Evolutionary conservation across 371 early-diverging fungal genomes (phyloP).

Genomic region (Zopfochytrium polystomum): DNA sequence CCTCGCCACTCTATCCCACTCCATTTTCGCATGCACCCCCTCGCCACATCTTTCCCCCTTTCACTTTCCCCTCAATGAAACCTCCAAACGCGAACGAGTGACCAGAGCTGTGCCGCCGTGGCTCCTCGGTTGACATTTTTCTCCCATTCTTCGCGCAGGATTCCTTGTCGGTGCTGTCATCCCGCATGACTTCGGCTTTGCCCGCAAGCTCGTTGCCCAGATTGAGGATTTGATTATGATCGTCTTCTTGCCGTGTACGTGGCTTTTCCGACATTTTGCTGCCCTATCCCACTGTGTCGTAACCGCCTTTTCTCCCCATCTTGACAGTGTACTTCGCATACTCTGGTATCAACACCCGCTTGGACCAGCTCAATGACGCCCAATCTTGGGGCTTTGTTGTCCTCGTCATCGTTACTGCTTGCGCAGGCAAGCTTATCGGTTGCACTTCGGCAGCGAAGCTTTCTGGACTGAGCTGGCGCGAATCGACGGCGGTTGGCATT

Average conservation of each 20-base stretch:
- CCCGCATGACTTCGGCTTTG: conserved; percentile 86
- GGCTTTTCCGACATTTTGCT: too few species aligned
- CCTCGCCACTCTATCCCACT: too few species aligned
- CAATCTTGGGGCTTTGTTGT: conserved; percentile 79
- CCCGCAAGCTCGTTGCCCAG: conserved; percentile 81
- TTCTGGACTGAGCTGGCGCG: conserved; percentile 70
- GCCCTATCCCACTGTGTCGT: too few species aligned
- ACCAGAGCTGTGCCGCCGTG: too few species aligned
- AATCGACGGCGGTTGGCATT: conserved; percentile 82
- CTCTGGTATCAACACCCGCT: conserved; percentile 85
- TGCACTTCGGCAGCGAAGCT: conserved; percentile 72
- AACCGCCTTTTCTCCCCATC: too few species aligned
- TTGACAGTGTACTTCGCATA: conserved; percentile 87
- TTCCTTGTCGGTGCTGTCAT: conserved; percentile 82
- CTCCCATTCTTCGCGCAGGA: too few species aligned
- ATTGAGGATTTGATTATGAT: conserved; percentile 87
- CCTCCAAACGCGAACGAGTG: too few species aligned
- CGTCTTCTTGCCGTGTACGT: conserved; percentile 70
- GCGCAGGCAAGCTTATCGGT: conserved; percentile 83
- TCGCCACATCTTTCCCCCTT: too few species aligned
- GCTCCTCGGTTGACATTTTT: too few species aligned
- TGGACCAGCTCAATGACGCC: conserved; percentile 69
- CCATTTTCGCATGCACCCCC: too few species aligned
- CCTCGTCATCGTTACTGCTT: conserved; percentile 71
- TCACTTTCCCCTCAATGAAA: too few species aligned